Evolutionary conservation across 2,329 filamentous ascomycete genomes (phyloP).

Genomic region (Aureobasidium pullulans): DNA sequence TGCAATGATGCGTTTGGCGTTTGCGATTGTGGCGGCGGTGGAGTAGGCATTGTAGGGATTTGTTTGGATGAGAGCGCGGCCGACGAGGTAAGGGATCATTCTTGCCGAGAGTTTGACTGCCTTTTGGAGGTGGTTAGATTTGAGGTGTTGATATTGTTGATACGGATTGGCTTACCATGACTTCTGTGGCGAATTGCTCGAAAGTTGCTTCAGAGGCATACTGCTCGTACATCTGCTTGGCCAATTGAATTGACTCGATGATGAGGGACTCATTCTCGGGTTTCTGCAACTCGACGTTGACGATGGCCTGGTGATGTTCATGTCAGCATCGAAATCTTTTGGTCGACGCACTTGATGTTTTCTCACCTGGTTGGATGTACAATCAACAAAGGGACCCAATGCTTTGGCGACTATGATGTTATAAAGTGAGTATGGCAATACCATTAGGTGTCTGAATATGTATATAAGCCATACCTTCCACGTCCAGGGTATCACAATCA

Average conservation of each 20-base stretch:
- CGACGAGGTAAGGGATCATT: conserved; percentile 14
- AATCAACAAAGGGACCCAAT: conserved; percentile 16
- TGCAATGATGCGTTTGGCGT: conserved; percentile 14
- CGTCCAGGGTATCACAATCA: conserved; percentile 16
- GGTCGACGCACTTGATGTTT: neutral
- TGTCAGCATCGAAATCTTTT: neutral
- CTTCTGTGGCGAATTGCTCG: conserved; percentile 14
- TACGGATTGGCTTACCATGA: conserved; percentile 3
- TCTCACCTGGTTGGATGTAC: conserved; percentile 15
- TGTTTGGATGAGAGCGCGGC: conserved; percentile 15
- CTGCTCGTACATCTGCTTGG: conserved; percentile 4
- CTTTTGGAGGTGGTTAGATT: neutral
- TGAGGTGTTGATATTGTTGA: neutral
- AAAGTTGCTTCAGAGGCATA: conserved; percentile 11
- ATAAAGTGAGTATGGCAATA: neutral
- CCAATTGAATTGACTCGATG: conserved; percentile 9
- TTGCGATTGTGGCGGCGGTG: conserved; percentile 6
- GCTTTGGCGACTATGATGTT: conserved; percentile 7
- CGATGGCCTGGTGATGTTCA: conserved; percentile 9
- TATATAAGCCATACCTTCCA: conserved; percentile 1
- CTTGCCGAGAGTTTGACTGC: conserved; percentile 10
- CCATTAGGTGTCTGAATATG: neutral
- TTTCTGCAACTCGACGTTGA: conserved; percentile 10
- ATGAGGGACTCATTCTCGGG: conserved; percentile 12
- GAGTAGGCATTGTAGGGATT: conserved; percentile 16